A percentile compares a stretch with the other conserved stretches of the same genome.
These are phyloP conservation scores for Starmerella gropengiesseri DNA, from an alignment of 805 yeast species.

Conservation along the genomic window DNA sequence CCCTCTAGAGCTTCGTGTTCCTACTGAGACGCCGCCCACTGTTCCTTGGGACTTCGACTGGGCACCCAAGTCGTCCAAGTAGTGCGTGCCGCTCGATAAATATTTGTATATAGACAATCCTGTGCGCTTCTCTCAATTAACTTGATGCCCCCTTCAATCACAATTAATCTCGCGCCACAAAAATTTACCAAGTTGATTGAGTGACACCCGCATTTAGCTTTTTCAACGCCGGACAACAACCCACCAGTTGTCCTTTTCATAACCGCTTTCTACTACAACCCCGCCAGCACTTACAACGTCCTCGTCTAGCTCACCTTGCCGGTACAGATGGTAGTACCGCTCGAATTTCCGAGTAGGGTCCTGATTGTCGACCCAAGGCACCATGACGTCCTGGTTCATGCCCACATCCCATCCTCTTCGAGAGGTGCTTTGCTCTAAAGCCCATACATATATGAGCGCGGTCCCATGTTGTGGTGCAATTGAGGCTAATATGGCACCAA, in stretches of 20 bases:
- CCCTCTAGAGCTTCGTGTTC: conserved; percentile 75
- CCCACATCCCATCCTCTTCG: conserved; percentile 87
- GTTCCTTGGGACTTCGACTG: conserved; percentile 55
- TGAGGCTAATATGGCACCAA: conserved; percentile 52
- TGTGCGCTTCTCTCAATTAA: background rate
- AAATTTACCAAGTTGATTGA: background rate
- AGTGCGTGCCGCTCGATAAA: too few relatives aligned
- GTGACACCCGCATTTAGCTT: background rate
- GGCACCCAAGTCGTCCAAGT: conserved; percentile 12
- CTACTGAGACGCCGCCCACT: conserved; percentile 81
- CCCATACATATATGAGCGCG: conserved; percentile 89
- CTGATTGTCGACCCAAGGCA: conserved; percentile 82
- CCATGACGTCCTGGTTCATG: conserved; percentile 84
- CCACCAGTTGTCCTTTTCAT: conserved; percentile 96
- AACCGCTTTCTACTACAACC: conserved; percentile 55
- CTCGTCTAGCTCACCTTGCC: conserved; percentile 66
- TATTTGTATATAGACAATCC: background rate
- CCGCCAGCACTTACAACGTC: conserved; percentile 69
- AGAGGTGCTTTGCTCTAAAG: conserved; percentile 78
- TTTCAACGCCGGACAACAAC: conserved; percentile 2
- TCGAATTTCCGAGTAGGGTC: conserved; percentile 45
- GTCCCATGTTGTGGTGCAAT: conserved; percentile 46
- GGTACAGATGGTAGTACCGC: conserved; percentile 81
- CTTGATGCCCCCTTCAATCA: background rate
- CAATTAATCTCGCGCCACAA: too few relatives aligned